Evolutionary conservation across 73 alveolate genomes (phyloP), one percentile per base, ranked within the genome.

Genomic region (Paramecium sexaurelia): DNA sequence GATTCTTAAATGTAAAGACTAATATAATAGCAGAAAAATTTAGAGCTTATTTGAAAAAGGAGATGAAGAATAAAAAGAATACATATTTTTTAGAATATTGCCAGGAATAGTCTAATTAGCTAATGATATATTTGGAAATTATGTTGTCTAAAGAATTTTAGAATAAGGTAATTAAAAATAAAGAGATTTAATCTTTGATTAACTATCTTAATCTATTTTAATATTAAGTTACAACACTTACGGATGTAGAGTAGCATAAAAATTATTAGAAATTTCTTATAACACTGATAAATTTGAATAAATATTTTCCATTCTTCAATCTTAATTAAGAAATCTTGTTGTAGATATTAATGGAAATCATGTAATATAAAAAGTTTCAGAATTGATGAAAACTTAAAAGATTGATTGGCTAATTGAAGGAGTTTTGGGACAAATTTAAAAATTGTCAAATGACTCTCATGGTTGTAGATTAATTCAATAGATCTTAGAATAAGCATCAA

Each of bases 191-290:
- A 61, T 61, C 43, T 61, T 61, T 61, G 83, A 61, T 29, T 7
- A 61, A 61, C 26, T 61, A 61, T 26, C 83, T 61, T 24, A 61
- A 61, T 61, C 83, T 10, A 61, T 61, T 11, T 32, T 61, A 11
- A 3, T 61, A 61, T 24, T 61, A 19, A 61, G 83, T 61, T 61
- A 61, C 83, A 61, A 61, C 45, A 61, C 43, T 26, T 61, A 61
- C 7, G 83, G 83, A 61, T 61, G 83, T 24, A 61, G 83, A 61
- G 83, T 61, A 45, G 83, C 83, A 3, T 29, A 61, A 45, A 61
- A 61, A 61, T 32, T 61, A 32, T 29, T 61, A 61, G 83, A 61
- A 61, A 61, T 61, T 61, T 61, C 83, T 29, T 61, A 61, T 32
- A 61, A 61, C n/a, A 61, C 83, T 61, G 47, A 26, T 61, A 61